A percentile compares a stretch with the other conserved stretches of the same genome.
phyloP scores from a whole-genome alignment of 148 eudicot genomes.

The Pouteria glomerata region DNA sequence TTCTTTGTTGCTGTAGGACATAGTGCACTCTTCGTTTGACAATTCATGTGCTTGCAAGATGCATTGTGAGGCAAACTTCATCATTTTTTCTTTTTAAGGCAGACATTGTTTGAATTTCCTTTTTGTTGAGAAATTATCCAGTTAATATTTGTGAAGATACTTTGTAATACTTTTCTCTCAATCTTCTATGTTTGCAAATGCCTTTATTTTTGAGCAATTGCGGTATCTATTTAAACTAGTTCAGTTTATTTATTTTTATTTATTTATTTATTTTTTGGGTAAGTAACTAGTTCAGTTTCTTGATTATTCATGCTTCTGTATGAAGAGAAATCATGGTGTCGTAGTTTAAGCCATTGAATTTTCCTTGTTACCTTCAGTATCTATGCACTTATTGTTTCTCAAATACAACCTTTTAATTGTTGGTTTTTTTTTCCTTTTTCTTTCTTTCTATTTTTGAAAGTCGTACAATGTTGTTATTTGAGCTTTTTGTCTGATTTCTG shows the following conservation, averaged over 20 bases:
- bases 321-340: not conserved
- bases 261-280: too few relatives aligned
- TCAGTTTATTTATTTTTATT: not conserved
- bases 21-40: not conserved
- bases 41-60: not conserved
- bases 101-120: not conserved
- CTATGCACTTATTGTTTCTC: not conserved
- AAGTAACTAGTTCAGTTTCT: not conserved
- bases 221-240: too few relatives aligned
- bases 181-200: too few relatives aligned
- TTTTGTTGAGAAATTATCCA: too few relatives aligned
- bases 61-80: not conserved
- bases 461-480: not conserved
- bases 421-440: too few relatives aligned
- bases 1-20: too few relatives aligned
- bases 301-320: not conserved
- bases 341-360: not conserved
- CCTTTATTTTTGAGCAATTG: too few relatives aligned
- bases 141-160: too few relatives aligned
- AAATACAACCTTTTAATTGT: not conserved
- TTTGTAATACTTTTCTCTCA: not conserved
- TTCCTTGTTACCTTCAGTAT: not conserved
- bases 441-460: too few relatives aligned
- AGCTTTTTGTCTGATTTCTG: conserved; percentile 13
- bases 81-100: not conserved